These are phyloP conservation scores for Alternaria gansuensis DNA, from an alignment of 2,329 filamentous ascomycete species.

Conservation along the genomic window DNA sequence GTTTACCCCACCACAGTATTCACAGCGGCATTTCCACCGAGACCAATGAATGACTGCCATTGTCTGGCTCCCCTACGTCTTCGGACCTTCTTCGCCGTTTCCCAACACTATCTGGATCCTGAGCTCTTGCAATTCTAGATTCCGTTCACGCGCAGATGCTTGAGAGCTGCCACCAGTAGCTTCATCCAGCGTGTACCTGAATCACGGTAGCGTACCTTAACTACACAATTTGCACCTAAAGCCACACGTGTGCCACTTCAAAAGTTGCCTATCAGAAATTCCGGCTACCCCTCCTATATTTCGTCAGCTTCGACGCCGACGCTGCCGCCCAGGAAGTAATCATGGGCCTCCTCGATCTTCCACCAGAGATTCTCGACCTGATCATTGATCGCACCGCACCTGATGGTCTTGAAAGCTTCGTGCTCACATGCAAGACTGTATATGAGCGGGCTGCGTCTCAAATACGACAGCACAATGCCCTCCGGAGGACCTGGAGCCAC, in stretches of 20 bases:
- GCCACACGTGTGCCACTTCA: neutral
- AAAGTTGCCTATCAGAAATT: neutral
- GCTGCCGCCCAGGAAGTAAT: neutral
- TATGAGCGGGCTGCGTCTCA: constrained; percentile 38
- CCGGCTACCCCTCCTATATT: neutral
- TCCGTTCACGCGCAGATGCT: neutral
- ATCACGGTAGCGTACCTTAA: neutral
- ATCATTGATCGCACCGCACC: constrained; percentile 43
- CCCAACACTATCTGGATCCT: neutral
- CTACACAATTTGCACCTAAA: neutral
- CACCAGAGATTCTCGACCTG: constrained; percentile 45
- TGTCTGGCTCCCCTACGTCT: neutral
- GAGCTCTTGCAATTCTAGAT: constrained; percentile 4
- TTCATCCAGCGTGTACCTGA: neutral
- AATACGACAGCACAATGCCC: constrained; percentile 40
- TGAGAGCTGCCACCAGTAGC: neutral
- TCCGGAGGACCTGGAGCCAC: constrained; percentile 38
- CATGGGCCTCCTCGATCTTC: constrained; percentile 47
- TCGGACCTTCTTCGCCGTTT: neutral
- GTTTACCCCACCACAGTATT: neutral
- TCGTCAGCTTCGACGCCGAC: neutral
- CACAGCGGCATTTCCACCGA: neutral
- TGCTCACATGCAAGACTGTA: constrained; percentile 43
- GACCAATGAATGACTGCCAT: neutral
- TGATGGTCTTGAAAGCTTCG: constrained; percentile 41